Conservation (phyloP, 805 yeast species). For the Wickerhamiella domercqiae region DNA sequence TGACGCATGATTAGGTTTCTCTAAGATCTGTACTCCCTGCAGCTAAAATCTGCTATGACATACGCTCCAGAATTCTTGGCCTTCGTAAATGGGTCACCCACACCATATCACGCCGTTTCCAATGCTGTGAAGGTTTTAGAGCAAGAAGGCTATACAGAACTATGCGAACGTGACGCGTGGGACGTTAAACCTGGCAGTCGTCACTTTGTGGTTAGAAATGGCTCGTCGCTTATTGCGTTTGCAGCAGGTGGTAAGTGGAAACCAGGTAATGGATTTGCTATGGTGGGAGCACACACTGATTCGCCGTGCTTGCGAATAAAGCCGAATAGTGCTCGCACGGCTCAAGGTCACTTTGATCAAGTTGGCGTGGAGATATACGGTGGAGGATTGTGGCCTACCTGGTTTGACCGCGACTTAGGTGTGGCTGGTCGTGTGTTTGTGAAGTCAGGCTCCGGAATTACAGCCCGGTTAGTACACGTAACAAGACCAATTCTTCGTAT, state of each 20-base stretch:
- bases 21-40: too few relatives aligned
- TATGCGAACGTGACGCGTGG: conserved; percentile 65
- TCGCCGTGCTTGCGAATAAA: conserved; percentile 84
- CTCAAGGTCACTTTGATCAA: conserved; percentile 55
- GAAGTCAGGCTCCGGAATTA: conserved; percentile 28
- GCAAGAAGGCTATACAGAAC: conserved; percentile 53
- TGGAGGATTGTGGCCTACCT: conserved; percentile 90
- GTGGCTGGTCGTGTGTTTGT: conserved; percentile 86
- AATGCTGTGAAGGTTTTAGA: conserved; percentile 40
- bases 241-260: conserved; percentile 57
- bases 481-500: conserved; percentile 75
- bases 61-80: conserved; percentile 16
- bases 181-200: conserved; percentile 39
- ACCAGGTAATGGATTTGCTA: conserved; percentile 70
- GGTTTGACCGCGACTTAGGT: conserved; percentile 91
- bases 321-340: conserved; percentile 58
- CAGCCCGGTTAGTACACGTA: conserved; percentile 60
- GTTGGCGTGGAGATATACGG: conserved; percentile 92
- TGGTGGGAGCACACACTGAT: conserved; percentile 94
- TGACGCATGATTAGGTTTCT: too few relatives aligned
- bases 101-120: conserved; percentile 87
- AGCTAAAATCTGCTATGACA: too few relatives aligned
- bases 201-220: conserved; percentile 80
- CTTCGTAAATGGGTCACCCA: conserved; percentile 73
- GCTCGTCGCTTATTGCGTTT: conserved; percentile 78